These are phyloP conservation scores for Acmispon strigosus DNA, from an alignment of 306 rosid species.

Conservation along the genomic window DNA sequence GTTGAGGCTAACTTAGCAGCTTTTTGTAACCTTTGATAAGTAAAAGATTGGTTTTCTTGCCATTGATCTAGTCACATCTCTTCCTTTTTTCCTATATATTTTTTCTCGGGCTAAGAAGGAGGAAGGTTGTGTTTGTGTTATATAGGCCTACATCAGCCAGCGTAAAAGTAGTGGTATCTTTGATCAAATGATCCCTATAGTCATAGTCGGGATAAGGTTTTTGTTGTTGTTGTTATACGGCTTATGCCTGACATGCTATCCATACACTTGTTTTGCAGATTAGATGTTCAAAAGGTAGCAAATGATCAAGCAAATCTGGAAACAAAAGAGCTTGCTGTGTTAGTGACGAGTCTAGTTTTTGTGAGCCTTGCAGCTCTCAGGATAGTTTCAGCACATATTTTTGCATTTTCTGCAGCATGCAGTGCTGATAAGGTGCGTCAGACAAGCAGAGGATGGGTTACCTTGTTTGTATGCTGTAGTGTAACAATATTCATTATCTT, in stretches of 20 bases:
- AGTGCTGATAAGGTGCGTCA: slow-evolving; percentile 28
- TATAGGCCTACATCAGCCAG: too few relatives aligned
- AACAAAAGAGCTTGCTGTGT: slow-evolving; percentile 61
- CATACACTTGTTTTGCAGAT: slow-evolving; percentile 32
- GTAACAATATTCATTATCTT: slow-evolving; percentile 48
- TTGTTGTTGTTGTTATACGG: too few relatives aligned
- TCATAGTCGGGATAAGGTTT: too few relatives aligned
- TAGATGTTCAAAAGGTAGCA: slow-evolving; percentile 42
- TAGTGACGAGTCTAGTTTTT: slow-evolving; percentile 58
- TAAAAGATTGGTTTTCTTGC: background rate
- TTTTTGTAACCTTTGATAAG: background rate
- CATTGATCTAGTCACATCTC: background rate
- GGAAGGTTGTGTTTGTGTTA: too few relatives aligned
- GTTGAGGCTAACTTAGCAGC: background rate
- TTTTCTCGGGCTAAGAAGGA: background rate
- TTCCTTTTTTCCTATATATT: background rate
- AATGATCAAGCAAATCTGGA: slow-evolving; percentile 56
- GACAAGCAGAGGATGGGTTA: slow-evolving; percentile 60
- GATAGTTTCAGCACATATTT: slow-evolving; percentile 35
- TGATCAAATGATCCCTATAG: too few relatives aligned
- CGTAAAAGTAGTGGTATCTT: too few relatives aligned
- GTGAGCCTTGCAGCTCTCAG: slow-evolving; percentile 54
- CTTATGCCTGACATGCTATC: background rate
- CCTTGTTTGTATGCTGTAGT: slow-evolving; percentile 54
- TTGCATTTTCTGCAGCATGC: slow-evolving; percentile 34